phyloP scores from a whole-genome alignment of 2,329 filamentous ascomycete species.

The Aureobasidium leucospermi region DNA sequence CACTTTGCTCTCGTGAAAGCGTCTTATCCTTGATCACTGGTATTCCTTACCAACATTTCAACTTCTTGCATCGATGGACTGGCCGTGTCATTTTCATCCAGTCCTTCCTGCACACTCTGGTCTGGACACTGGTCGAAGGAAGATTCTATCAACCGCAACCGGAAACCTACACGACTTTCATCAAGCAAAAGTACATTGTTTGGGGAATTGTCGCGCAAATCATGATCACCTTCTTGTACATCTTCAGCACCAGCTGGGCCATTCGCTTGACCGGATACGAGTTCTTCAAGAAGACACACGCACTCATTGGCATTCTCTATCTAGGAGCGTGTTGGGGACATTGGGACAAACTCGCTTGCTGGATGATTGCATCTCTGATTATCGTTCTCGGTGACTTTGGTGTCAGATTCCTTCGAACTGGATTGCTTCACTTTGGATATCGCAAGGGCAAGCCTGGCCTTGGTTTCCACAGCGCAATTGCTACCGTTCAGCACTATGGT shows the following conservation, averaged over 20 bases:
- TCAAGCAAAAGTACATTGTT: conserved; percentile 60
- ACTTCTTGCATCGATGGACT: conserved; percentile 70
- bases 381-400: conserved; percentile 60
- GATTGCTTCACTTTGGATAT: conserved; percentile 54
- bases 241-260: conserved; percentile 52
- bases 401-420: conserved; percentile 51
- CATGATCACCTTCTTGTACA: conserved; percentile 53
- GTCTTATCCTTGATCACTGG: conserved; percentile 63
- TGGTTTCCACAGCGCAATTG: conserved; percentile 50
- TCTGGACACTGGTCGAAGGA: conserved; percentile 61
- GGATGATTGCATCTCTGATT: conserved; percentile 58
- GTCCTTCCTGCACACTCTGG: conserved; percentile 60
- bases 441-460: conserved; percentile 28
- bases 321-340: conserved; percentile 70
- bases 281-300: conserved; percentile 68
- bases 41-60: conserved; percentile 68
- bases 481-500: conserved; percentile 46
- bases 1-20: conserved; percentile 62
- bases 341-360: conserved; percentile 61
- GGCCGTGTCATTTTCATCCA: conserved; percentile 67
- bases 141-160: conserved; percentile 67
- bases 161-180: conserved; percentile 47
- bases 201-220: conserved; percentile 66
- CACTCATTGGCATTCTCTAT: conserved; percentile 65
- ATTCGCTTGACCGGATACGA: conserved; percentile 67